Evolutionary conservation across 75 land plant species (phyloP), one percentile per base, ranked within the genome.

Genomic region (Cupressus sempervirens): DNA sequence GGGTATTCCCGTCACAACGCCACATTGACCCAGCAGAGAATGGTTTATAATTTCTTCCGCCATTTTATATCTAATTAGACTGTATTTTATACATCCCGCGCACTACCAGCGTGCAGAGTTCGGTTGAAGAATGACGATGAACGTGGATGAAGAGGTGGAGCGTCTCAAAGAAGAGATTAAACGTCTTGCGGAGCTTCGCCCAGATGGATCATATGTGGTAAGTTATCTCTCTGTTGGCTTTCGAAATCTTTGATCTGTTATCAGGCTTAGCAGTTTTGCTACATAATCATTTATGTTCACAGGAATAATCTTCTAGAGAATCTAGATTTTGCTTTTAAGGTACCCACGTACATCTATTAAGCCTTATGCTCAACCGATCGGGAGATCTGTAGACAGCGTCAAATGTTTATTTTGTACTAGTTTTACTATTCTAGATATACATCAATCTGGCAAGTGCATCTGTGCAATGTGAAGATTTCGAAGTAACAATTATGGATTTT

Each of bases 131-230:
- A 80, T 38, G 68, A 88, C 40, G 41, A 95, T 97, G 96, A 97
- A 97, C 58, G 99, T 97, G 67, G 99, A 94, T 26, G 98, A 93
- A 84, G 99, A 97, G 83, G 93, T 97, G 18, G 95, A 88, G 83
- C 91, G 93, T 40, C 93, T 97, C 72, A 91, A 92, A 84, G 92
- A 89, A 73, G 99, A 97, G 86, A 95, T 97, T 88, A 88, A 83
- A 76, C 89, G 99, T 62, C 91, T 96, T 41, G 99, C 96, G 38
- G 86, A 85, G 76, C 83, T 81, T 74, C 94, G 92, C 48, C 90
- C 85, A 14, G 99, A 97, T 86, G 99, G 98, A 54, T 93, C 99
- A 56, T 92, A 88, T 77, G 53, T 85, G 65, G 91, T 90, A 84
- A 85, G 83, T 8, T 26, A 82, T 34, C 29, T 50, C 45, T 79